These are phyloP conservation scores for Usnea hakonensis DNA, from an alignment of 495 filamentous ascomycete species.

Conservation along the genomic window DNA sequence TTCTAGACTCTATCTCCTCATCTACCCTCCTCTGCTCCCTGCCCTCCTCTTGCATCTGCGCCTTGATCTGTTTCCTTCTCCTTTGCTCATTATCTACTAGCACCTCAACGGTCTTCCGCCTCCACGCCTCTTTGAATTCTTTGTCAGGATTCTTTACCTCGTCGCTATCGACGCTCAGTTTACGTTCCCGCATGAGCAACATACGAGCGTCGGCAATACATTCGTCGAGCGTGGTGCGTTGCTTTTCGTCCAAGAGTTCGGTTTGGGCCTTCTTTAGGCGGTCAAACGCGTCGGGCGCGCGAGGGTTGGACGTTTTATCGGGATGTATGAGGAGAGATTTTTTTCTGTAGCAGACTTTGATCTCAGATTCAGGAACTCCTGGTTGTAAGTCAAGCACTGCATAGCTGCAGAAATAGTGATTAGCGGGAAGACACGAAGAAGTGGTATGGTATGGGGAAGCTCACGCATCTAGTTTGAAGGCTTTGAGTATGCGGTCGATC, in stretches of 20 bases:
- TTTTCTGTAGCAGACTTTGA: constrained; percentile 86
- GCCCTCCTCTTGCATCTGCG: constrained; percentile 93
- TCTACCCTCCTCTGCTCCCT: constrained; percentile 81
- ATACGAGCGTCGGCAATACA: constrained; percentile 93
- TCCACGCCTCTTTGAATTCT: constrained; percentile 77
- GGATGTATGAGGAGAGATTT: constrained; percentile 98
- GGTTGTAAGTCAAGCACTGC: constrained; percentile 93
- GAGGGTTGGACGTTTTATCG: constrained; percentile 90
- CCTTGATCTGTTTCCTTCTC: constrained; percentile 77
- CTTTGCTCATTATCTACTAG: constrained; percentile 89
- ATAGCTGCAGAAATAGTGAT: constrained; percentile 50
- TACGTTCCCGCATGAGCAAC: constrained; percentile 86
- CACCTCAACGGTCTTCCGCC: constrained; percentile 83
- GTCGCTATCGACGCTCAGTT: constrained; percentile 79
- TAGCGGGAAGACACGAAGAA: neutral
- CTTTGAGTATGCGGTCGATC: constrained; percentile 86
- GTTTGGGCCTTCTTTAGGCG: constrained; percentile 90
- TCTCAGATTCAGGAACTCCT: constrained; percentile 90
- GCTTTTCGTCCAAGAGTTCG: constrained; percentile 87
- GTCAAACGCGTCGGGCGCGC: constrained; percentile 92
- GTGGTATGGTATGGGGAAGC: constrained; percentile 22
- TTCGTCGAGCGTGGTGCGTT: constrained; percentile 78
- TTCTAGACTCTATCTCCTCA: constrained; percentile 76
- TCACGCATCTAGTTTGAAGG: constrained; percentile 85
- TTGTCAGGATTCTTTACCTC: constrained; percentile 65